Evolutionary conservation across 768 basidiomycete genomes (phyloP).

Genomic region (Naganishia friedmannii): DNA sequence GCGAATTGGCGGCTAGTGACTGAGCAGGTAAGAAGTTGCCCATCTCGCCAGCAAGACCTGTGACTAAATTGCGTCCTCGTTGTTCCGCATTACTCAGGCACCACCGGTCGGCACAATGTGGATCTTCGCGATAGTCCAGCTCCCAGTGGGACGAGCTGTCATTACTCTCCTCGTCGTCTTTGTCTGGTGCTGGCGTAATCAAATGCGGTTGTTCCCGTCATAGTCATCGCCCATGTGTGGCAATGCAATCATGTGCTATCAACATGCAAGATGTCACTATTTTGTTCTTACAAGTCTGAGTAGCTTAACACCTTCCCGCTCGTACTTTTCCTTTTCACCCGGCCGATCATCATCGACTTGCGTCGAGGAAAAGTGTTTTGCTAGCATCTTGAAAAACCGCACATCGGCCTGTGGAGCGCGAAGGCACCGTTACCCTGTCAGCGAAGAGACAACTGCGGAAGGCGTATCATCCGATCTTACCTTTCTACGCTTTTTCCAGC

Average conservation of each 20-base stretch:
- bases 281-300: conserved; percentile 39
- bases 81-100: conserved; percentile 36
- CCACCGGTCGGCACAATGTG: conserved; percentile 49
- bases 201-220: conserved; percentile 18
- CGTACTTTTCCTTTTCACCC: conserved; percentile 46
- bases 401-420: conserved; percentile 67
- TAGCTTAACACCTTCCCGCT: conserved; percentile 45
- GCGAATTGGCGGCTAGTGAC: conserved; percentile 43
- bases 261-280: background rate
- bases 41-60: background rate
- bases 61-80: background rate
- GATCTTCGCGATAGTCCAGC: conserved; percentile 49
- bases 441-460: conserved; percentile 3
- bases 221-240: background rate
- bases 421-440: background rate
- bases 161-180: conserved; percentile 37
- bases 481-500: conserved; percentile 91
- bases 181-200: conserved; percentile 38
- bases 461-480: conserved; percentile 53
- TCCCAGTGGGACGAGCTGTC: conserved; percentile 43
- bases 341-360: conserved; percentile 43
- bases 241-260: background rate
- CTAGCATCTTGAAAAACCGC: conserved; percentile 75
- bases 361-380: conserved; percentile 65
- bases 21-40: conserved; percentile 39